Conservation (phyloP, 257 asterid species). For the Cordia subcordata region DNA sequence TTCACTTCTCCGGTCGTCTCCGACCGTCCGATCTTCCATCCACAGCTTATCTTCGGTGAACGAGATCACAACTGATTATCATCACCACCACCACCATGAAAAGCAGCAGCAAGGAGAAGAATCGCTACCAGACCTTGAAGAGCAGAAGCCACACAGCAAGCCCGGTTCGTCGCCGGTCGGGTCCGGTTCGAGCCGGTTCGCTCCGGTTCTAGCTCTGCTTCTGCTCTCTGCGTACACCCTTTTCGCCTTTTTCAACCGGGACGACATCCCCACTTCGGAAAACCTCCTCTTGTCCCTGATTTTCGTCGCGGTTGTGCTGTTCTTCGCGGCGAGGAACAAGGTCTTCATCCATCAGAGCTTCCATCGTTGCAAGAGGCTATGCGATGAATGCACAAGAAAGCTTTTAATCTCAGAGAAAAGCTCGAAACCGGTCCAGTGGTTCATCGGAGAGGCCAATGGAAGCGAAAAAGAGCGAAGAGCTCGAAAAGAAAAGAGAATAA, state of each 20-base stretch:
- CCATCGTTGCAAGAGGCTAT: conserved; percentile 28
- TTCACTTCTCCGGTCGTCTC: conserved; percentile 91
- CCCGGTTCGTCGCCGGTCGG: conserved; percentile 30
- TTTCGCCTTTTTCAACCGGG: conserved; percentile 44
- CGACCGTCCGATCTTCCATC: conserved; percentile 73
- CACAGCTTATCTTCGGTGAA: conserved; percentile 73
- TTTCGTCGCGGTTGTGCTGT: conserved; percentile 55
- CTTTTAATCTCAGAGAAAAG: conserved; percentile 37
- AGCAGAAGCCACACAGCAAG: conserved; percentile 78
- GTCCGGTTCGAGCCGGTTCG: conserved; percentile 21
- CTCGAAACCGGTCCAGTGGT: conserved; percentile 73
- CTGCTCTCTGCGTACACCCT: conserved; percentile 50
- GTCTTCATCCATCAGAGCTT: conserved; percentile 30
- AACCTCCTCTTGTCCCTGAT: conserved; percentile 54
- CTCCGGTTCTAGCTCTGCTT: conserved; percentile 39
- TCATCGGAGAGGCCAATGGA: conserved; percentile 54
- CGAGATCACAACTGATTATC: conserved; percentile 48
- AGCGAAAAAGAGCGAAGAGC: conserved; percentile 7
- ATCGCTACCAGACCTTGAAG: conserved; percentile 58
- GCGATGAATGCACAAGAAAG: conserved; percentile 29
- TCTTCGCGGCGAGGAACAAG: conserved; percentile 43
- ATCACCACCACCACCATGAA: background rate
- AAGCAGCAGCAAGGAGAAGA: too few species aligned
- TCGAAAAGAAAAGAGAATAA: conserved; percentile 18
- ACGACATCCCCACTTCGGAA: conserved; percentile 54